phyloP scores from a whole-genome alignment of 1,284 basidiomycete genomes.

The Moniliophthora roreri region DNA sequence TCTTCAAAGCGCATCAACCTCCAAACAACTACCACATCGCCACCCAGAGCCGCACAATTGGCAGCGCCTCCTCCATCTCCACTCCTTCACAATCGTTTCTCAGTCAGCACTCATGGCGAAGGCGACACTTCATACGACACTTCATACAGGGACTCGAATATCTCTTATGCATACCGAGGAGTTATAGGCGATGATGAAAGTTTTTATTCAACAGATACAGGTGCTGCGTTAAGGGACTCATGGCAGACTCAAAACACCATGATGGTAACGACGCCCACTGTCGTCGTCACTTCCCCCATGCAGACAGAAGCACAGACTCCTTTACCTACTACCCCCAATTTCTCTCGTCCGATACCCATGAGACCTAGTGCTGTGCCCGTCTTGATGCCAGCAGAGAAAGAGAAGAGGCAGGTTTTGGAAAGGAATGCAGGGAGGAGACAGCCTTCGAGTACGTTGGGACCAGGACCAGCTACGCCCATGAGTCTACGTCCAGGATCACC shows the following conservation, averaged over 20 bases:
- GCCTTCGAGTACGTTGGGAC: background rate
- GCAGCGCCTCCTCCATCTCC: slow-evolving; percentile 8
- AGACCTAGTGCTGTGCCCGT: background rate
- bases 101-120: slow-evolving; percentile 4
- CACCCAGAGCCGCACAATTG: background rate
- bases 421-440: slow-evolving; percentile 9
- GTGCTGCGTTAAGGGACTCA: slow-evolving; percentile 10
- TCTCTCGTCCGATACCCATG: background rate
- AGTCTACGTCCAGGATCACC: too few relatives aligned
- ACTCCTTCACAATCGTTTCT: slow-evolving; percentile 11
- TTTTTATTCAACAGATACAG: slow-evolving; percentile 5
- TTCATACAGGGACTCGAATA: slow-evolving; percentile 3
- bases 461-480: too few relatives aligned
- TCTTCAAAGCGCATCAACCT: slow-evolving; percentile 11
- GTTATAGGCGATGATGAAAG: slow-evolving; percentile 4
- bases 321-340: slow-evolving; percentile 2
- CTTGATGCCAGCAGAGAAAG: slow-evolving; percentile 4
- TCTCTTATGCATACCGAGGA: background rate
- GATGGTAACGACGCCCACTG: background rate
- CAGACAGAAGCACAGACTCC: slow-evolving; percentile 9
- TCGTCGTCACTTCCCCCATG: slow-evolving; percentile 1
- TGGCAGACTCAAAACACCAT: slow-evolving; percentile 12
- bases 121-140: slow-evolving; percentile 5
- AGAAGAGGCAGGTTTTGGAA: slow-evolving; percentile 12
- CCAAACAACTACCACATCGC: background rate